Evolutionary conservation across 2,329 filamentous ascomycete genomes (phyloP).

Genomic region (Aspergillus fumigatus): DNA sequence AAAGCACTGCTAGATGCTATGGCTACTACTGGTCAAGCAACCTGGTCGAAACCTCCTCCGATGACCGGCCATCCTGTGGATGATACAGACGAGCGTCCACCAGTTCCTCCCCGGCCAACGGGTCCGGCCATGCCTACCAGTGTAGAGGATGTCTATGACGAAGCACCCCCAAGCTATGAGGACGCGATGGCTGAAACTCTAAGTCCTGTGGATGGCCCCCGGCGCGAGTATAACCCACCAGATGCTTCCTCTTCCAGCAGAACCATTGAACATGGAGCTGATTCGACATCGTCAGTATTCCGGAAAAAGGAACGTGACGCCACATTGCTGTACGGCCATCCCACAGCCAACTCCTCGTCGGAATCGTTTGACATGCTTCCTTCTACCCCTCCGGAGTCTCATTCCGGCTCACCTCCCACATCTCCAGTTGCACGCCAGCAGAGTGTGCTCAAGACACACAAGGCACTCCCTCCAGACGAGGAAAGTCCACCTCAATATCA

Average conservation of each 20-base stretch:
- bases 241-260: constrained; percentile 28
- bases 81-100: constrained; percentile 25
- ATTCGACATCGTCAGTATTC: constrained; percentile 33
- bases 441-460: constrained; percentile 29
- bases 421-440: constrained; percentile 28
- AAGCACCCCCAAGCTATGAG: constrained; percentile 92
- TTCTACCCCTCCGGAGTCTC: constrained; percentile 32
- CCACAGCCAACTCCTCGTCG: constrained; percentile 25
- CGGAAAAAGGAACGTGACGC: constrained; percentile 25
- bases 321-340: constrained; percentile 18
- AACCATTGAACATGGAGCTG: constrained; percentile 33
- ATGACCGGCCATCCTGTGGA: constrained; percentile 21
- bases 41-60: constrained; percentile 15
- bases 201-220: constrained; percentile 66
- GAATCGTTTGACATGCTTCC: constrained; percentile 40
- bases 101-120: constrained; percentile 39
- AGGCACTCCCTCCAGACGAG: constrained; percentile 19
- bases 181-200: constrained; percentile 80
- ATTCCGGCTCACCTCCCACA: constrained; percentile 28
- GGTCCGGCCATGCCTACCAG: constrained; percentile 20
- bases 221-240: constrained; percentile 50
- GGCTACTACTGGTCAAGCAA: constrained; percentile 28
- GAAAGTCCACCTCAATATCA: constrained; percentile 31
- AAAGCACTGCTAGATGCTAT: constrained; percentile 67
- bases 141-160: constrained; percentile 46